A percentile compares a stretch with the other conserved stretches of the same genome.
Conservation (phyloP, 257 asterid species). For the Fraxinus excelsior region DNA sequence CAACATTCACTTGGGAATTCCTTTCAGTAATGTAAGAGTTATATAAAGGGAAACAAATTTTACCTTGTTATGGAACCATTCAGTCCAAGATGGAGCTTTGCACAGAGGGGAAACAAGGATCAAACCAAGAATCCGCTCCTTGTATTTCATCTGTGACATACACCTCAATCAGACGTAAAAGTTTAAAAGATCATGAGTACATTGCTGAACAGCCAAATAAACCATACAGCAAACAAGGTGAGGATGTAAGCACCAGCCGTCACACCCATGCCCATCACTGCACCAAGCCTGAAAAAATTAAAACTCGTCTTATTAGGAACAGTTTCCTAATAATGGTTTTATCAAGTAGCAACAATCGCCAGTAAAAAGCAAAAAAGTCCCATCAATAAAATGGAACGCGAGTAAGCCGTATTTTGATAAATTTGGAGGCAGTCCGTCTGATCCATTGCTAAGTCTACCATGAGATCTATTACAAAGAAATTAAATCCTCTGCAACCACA, state of each 20-base stretch:
- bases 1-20: slow-evolving; percentile 13
- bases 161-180: slow-evolving; percentile 14
- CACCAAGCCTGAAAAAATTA: slow-evolving; percentile 68
- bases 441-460: neutral
- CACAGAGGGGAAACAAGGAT: slow-evolving; percentile 90
- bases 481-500: neutral
- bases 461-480: neutral
- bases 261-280: slow-evolving; percentile 97
- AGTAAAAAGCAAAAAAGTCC: slow-evolving; percentile 10
- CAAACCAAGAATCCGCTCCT: slow-evolving; percentile 90
- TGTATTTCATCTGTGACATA: slow-evolving; percentile 62
- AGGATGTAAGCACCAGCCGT: slow-evolving; percentile 93
- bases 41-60: slow-evolving; percentile 7
- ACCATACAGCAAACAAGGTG: slow-evolving; percentile 78
- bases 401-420: too few species aligned
- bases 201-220: slow-evolving; percentile 4
- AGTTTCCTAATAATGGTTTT: neutral
- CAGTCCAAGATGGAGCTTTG: slow-evolving; percentile 89
- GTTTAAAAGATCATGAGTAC: slow-evolving; percentile 11
- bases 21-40: neutral
- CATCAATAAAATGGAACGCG: neutral
- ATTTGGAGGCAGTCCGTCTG: neutral
- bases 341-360: slow-evolving; percentile 5
- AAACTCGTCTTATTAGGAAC: slow-evolving; percentile 26
- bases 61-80: slow-evolving; percentile 92